Conservation (phyloP, 1,139 yeast species). For the Sugiyamaella sp. region DNA sequence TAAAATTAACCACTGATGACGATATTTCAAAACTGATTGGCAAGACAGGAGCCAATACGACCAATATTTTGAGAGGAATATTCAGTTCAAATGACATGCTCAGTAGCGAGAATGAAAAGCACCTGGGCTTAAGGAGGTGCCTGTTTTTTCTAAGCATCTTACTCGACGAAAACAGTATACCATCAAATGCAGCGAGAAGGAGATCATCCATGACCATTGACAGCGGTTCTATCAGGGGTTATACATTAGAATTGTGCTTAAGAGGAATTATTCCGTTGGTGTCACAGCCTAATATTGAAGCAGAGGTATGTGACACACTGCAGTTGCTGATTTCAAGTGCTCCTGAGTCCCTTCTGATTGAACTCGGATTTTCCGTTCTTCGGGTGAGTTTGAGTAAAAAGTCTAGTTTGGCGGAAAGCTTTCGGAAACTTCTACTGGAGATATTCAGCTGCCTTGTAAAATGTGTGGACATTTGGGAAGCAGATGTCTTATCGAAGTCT, state of each 20-base stretch:
- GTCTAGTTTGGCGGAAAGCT: neutral
- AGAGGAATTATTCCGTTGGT: conserved; percentile 22
- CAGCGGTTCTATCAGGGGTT: conserved; percentile 14
- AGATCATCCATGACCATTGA: conserved; percentile 6
- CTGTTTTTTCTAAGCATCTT: conserved; percentile 17
- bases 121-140: conserved; percentile 19
- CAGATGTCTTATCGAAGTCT: conserved; percentile 11
- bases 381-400: neutral
- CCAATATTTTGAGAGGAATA: conserved; percentile 3
- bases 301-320: conserved; percentile 15
- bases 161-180: neutral
- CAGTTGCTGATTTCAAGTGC: conserved; percentile 21
- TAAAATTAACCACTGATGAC: neutral
- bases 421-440: neutral
- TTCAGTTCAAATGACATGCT: conserved; percentile 3
- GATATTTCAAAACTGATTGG: conserved; percentile 11
- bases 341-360: conserved; percentile 11
- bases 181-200: conserved; percentile 1
- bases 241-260: conserved; percentile 24
- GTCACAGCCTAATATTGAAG: conserved; percentile 3
- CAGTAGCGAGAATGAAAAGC: conserved; percentile 17
- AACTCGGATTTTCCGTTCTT: conserved; percentile 10
- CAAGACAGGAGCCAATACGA: neutral
- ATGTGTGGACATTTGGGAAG: conserved; percentile 15
- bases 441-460: neutral